Evolutionary conservation across 73 alveolate species (phyloP).

Genomic region (Paraurostyla sp.): DNA sequence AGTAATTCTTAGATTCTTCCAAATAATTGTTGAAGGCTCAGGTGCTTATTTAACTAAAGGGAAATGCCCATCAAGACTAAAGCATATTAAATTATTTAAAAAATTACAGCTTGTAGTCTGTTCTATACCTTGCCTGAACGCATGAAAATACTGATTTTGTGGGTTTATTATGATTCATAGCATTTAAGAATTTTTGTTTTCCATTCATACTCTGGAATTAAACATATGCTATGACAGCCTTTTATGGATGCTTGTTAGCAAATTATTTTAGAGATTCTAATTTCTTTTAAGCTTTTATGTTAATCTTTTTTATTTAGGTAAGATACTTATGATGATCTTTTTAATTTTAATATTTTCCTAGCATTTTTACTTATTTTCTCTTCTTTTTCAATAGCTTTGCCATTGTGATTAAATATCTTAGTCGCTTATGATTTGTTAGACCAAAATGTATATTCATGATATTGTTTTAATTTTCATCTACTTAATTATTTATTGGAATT

Average conservation of each 20-base stretch:
- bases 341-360: neutral
- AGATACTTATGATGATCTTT: neutral
- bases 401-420: conserved; percentile 38
- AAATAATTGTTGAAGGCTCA: conserved; percentile 62
- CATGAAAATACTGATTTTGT: neutral
- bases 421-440: neutral
- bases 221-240: conserved; percentile 52
- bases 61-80: conserved; percentile 24
- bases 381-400: neutral
- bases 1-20: conserved; percentile 67
- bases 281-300: neutral
- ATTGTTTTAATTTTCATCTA: conserved; percentile 8
- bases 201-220: conserved; percentile 56
- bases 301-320: neutral
- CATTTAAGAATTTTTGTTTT: neutral
- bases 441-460: conserved; percentile 50
- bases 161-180: neutral
- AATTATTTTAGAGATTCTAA: neutral
- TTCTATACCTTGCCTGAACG: neutral
- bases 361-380: neutral
- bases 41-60: conserved; percentile 52
- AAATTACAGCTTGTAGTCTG: neutral
- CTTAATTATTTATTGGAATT: neutral
- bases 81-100: neutral
- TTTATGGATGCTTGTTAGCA: neutral